Base-by-base conservation (phyloP, 305 asterid genomes). In the Plantago coronopus region DNA sequence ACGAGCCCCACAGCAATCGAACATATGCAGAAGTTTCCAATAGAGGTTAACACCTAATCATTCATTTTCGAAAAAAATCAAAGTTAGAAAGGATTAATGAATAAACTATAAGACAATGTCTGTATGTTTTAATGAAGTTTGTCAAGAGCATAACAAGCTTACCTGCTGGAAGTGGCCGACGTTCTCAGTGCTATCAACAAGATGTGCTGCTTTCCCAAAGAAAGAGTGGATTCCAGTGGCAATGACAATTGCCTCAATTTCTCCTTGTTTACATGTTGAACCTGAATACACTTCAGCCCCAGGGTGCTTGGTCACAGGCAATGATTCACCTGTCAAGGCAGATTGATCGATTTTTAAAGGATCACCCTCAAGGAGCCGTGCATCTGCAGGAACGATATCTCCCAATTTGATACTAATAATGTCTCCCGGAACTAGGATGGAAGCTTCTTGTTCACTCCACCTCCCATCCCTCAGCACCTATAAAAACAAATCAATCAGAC, bases 231-330 rank as follows among this genome's bases (percentile, higher is more conserved):
- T 85, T 2, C 98, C 98, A 15, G 98, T 91, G 57, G 98, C 98
- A 11, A 91, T 91, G 1, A 88, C 94, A 11, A 91, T 76, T 2
- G 95, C 98, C 75, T 91, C 98, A 9, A 91, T 84, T 55, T 91
- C 98, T 9, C 98, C 98, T 53, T 91, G 98, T 43, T 91, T 91
- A 75, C 98, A 88, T 12, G 98, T 91, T 46, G 98, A 91, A 7
- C 98, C 98, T 0, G 98, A 91, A 57, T 67, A 91, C 5, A 91
- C 93, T 58, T 69, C 90, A 2, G 73, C 80, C 15, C 89, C 87
- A 0, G 98, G 83, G 43, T 66, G 15, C 78, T 80, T 91, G 3
- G 96, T 86, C 42, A 86, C 96, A 0, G 96, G 98, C 73, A 91
- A 67, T 0, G 98, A 91, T 61, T 91, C 97, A 3, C 97, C 97